phyloP scores from a whole-genome alignment of 768 basidiomycete species.

The Tremella mesenterica region DNA sequence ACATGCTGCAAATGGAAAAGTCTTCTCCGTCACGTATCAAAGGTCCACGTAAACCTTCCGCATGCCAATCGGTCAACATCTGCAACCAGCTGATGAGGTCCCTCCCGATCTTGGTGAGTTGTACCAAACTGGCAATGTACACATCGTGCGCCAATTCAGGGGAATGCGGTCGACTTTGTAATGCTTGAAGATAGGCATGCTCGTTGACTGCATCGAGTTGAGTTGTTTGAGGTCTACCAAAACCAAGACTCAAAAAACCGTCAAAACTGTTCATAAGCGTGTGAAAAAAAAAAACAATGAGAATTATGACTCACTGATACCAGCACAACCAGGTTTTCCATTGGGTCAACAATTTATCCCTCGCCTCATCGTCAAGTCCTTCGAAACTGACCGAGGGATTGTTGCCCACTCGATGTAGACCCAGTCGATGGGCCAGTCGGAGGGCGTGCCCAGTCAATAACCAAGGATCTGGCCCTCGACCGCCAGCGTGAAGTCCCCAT shows the following conservation, averaged over 20 bases:
- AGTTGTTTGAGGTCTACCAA: constrained; percentile 15
- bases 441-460: constrained; percentile 29
- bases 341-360: constrained; percentile 8
- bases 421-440: constrained; percentile 23
- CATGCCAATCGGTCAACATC: constrained; percentile 9
- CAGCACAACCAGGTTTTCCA: constrained; percentile 14
- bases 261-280: constrained; percentile 13
- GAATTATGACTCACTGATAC: constrained; percentile 9
- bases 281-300: not conserved
- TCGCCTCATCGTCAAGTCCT: not conserved
- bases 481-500: constrained; percentile 29
- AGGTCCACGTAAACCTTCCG: not conserved
- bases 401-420: constrained; percentile 14
- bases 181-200: not conserved
- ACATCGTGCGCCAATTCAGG: constrained; percentile 2
- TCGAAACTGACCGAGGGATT: not conserved
- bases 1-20: constrained; percentile 9
- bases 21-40: constrained; percentile 6
- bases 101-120: constrained; percentile 12
- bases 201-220: constrained; percentile 6
- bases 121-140: constrained; percentile 14
- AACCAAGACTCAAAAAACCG: constrained; percentile 19
- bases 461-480: constrained; percentile 32
- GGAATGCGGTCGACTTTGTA: not conserved
- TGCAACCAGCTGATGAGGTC: constrained; percentile 17